Evolutionary conservation across 371 early-diverging fungal genomes (phyloP).

Genomic region (Mucor lusitanicus): DNA sequence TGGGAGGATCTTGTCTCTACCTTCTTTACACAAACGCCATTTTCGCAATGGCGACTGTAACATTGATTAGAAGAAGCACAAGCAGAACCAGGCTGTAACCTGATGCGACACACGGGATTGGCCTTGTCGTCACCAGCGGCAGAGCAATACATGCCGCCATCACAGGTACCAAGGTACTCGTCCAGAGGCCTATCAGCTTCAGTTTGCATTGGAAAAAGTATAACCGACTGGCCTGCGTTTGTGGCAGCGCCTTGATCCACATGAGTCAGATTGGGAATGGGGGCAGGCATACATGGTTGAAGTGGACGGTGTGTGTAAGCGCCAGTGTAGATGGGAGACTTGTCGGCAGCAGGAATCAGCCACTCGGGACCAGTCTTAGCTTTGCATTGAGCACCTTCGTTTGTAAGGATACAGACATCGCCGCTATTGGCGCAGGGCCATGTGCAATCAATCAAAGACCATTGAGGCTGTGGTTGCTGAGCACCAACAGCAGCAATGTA

Average conservation of each 20-base stretch:
- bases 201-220: neutral
- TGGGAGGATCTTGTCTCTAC: neutral
- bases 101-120: neutral
- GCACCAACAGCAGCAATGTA: neutral
- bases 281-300: neutral
- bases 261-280: neutral
- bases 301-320: neutral
- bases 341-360: neutral
- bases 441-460: conserved; percentile 3
- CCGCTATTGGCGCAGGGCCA: neutral
- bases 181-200: neutral
- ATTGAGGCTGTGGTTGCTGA: neutral
- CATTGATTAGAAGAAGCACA: conserved; percentile 10
- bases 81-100: neutral
- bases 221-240: neutral
- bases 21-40: neutral
- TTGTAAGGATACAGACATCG: conserved; percentile 3
- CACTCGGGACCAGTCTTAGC: neutral
- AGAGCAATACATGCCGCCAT: conserved; percentile 8
- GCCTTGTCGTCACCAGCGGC: conserved; percentile 2
- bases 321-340: neutral
- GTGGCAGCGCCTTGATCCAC: neutral
- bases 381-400: neutral
- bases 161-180: conserved; percentile 3
- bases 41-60: neutral